Percentiles rank a stretch among this genome's conserved stretches.
Conservation (phyloP, 345 rosid genomes). For the Eucalyptus erythrocorys region DNA sequence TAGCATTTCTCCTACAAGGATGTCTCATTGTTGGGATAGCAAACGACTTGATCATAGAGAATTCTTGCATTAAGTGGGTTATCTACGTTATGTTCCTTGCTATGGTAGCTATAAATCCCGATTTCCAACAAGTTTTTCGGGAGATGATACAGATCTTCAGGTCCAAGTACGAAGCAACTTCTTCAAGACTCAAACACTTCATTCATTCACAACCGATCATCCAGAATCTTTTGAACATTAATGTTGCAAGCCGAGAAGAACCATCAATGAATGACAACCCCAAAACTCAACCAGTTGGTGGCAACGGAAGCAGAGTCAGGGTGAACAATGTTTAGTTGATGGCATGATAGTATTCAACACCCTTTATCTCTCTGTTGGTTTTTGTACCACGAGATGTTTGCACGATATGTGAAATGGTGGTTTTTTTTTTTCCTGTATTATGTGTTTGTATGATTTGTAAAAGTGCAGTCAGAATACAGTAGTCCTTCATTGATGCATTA, state of each 20-base stretch:
- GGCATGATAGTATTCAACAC: too few species aligned
- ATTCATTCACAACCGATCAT: not conserved
- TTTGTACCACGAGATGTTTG: too few species aligned
- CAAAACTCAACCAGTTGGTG: not conserved
- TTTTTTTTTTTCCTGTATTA: too few species aligned
- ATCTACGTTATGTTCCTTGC: not conserved
- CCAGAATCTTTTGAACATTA: not conserved
- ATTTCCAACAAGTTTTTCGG: not conserved
- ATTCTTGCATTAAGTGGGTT: not conserved
- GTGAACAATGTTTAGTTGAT: not conserved
- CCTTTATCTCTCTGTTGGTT: too few species aligned
- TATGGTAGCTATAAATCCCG: not conserved
- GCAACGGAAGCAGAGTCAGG: not conserved
- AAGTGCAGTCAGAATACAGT: not conserved
- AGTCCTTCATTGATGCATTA: too few species aligned
- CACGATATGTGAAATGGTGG: not conserved
- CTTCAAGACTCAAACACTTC: not conserved
- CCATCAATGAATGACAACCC: too few species aligned
- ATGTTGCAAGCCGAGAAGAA: too few species aligned
- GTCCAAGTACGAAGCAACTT: not conserved
- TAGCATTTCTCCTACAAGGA: not conserved
- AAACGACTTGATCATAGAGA: not conserved
- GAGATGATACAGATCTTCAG: not conserved
- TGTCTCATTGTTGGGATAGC: not conserved
- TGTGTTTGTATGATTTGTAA: not conserved